Base-by-base conservation (phyloP, 345 rosid species). In the Citrus hindsii region DNA sequence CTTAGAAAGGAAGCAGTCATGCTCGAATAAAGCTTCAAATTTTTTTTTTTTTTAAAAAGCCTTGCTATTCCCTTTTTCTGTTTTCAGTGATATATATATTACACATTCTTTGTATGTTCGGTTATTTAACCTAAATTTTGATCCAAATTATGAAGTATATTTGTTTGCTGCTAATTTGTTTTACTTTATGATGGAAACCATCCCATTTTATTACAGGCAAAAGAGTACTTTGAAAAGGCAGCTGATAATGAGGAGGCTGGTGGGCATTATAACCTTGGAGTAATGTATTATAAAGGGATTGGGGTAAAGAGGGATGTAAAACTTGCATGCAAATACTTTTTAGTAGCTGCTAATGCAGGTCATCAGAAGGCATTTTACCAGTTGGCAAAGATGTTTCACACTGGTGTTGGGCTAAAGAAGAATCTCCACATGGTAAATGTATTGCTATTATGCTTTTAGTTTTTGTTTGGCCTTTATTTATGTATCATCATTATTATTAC, bases 331-430 rank as follows among this genome's bases (percentile, higher is more conserved):
- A 86, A 86, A 70, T 87, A 82, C 81, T 94, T 97, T 79, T 81
- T 93, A 30, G 77, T 60, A 37, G 99, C 99, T 85, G 98, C 99
- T 65, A 97, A 94, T 84, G 90, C 86, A 60, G 98, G 98, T 80
- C 98, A 93, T 83, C 97, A 97, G 37, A 97, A 97, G 90, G 99
- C 98, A 65, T 92, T 93, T 84, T 97, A 92, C 84, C 99, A 97
- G 85, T 88, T 97, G 80, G 99, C 98, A 61, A 97, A 89, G 88
- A 97, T 94, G 99, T 97, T 94, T 77, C 99, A 93, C 75, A 94
- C 90, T 48, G 99, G 99, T 69, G 87, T 97, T 48, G 99, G 98
- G 74, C 96, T 97, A 74, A 91, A 92, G 82, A 90, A 91, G 84
- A 90, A 91, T 85, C 88, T 88, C 46, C 84, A 85, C 9, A 86